These are phyloP conservation scores for Oidiodendron maius DNA, from an alignment of 495 filamentous ascomycete species.

Conservation along the genomic window DNA sequence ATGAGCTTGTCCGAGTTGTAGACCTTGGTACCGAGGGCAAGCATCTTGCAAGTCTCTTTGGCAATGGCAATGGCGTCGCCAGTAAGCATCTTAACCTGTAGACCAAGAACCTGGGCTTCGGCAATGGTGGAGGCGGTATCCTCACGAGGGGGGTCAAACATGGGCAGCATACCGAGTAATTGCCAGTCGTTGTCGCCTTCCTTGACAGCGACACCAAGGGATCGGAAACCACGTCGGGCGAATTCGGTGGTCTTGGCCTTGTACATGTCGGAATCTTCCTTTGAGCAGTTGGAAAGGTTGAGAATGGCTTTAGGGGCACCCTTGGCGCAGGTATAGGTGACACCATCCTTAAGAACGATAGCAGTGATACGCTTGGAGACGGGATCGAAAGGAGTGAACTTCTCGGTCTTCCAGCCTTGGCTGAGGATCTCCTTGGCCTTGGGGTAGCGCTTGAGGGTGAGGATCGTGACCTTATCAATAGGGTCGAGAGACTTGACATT, in stretches of 20 bases:
- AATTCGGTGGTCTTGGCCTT: constrained; percentile 66
- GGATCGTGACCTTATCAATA: constrained; percentile 71
- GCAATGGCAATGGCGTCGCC: constrained; percentile 76
- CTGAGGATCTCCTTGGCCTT: constrained; percentile 51
- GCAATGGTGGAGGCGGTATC: constrained; percentile 74
- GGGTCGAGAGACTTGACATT: constrained; percentile 73
- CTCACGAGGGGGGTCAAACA: constrained; percentile 75
- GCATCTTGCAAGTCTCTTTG: constrained; percentile 78
- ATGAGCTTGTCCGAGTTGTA: constrained; percentile 73
- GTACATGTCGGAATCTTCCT: constrained; percentile 59
- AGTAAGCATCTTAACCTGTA: constrained; percentile 74
- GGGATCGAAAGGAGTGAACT: constrained; percentile 73
- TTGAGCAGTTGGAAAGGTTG: constrained; percentile 56
- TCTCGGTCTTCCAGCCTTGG: constrained; percentile 66
- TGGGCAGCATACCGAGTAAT: constrained; percentile 68
- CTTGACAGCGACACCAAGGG: constrained; percentile 68
- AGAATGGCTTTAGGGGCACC: constrained; percentile 72
- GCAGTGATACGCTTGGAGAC: constrained; percentile 74
- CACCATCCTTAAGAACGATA: constrained; percentile 59
- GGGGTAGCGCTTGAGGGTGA: constrained; percentile 68
- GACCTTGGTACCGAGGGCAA: constrained; percentile 70
- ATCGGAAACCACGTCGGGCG: constrained; percentile 76
- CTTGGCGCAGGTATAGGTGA: constrained; percentile 64
- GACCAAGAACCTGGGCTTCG: constrained; percentile 70
- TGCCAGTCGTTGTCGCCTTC: constrained; percentile 63